Base-by-base conservation (phyloP, 306 rosid genomes). In the Phaseolus lunatus region DNA sequence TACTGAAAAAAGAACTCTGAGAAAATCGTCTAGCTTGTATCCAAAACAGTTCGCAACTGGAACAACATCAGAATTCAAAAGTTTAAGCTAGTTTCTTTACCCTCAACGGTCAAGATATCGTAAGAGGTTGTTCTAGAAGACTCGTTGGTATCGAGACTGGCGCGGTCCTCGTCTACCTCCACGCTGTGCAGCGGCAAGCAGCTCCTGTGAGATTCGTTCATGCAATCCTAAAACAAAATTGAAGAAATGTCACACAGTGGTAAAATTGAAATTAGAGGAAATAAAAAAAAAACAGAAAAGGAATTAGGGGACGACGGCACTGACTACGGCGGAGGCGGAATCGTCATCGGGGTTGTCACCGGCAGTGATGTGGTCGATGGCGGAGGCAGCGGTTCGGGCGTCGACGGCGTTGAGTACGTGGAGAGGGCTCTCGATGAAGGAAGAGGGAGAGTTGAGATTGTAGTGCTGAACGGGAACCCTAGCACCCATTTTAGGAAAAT, bases 381-480 rank as follows among this genome's bases (percentile, higher is more conserved):
- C 76, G 67, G 79, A 26, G 47, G 88, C 85, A 52, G 90, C 8
- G 56, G 90, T 80, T 73, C 90, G 81, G 39, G 86, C 61, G 41
- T 90, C 90, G 39, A 85, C 96, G 72, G 96, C 77, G 86, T 87
- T 90, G 86, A 94, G 97, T 61, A 90, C 97, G 73, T 91, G 98
- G 63, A 94, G 85, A 63, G 98, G 90, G 74, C 85, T 90, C 15
- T 89, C 95, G 58, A 94, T 90, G 89, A 87, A 94, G 31, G 98
- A 88, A 73, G 86, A 84, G 16, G 96, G 87, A 5, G 98, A 88
- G 72, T 90, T 86, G 77, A 94, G 93, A 79, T 86, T 87, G 88
- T 92, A 94, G 86, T 90, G 97, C 83, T 91, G 96, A 31, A 90
- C 90, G 66, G 97, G 97, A 90, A 89, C 91, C 90, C 97, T 92